These are phyloP conservation scores for Yamadazyma philogaea DNA, from an alignment of 805 yeast genomes.

Conservation along the genomic window DNA sequence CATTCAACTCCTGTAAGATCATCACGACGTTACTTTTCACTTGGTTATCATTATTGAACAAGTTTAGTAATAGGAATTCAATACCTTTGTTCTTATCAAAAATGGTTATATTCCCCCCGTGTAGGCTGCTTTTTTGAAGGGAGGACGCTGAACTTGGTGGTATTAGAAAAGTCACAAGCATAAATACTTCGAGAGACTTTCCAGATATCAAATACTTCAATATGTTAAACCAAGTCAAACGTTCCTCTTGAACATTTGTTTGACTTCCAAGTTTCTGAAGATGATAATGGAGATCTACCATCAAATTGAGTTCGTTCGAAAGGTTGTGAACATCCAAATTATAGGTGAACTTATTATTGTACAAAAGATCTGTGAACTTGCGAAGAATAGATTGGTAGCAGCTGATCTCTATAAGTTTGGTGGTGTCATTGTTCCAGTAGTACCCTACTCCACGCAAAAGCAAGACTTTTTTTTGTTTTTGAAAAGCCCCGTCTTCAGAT, in stretches of 20 bases:
- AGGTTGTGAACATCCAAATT: constrained; percentile 33
- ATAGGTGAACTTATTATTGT: constrained; percentile 29
- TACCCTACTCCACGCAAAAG: constrained; percentile 43
- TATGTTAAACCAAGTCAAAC: constrained; percentile 40
- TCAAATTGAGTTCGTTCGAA: constrained; percentile 39
- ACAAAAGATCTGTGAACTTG: constrained; percentile 33
- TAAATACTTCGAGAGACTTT: constrained; percentile 36
- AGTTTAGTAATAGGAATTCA: constrained; percentile 37
- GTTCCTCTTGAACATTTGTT: constrained; percentile 20
- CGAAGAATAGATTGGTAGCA: constrained; percentile 38
- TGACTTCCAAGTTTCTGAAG: constrained; percentile 31
- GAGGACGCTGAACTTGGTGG: constrained; percentile 41
- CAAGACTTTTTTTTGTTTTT: constrained; percentile 13
- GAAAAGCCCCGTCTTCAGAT: constrained; percentile 1
- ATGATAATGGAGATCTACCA: constrained; percentile 43
- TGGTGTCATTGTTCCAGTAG: constrained; percentile 41
- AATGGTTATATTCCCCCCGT: constrained; percentile 39
- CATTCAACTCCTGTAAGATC: constrained; percentile 43
- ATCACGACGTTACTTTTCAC: constrained; percentile 38
- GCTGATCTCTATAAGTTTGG: constrained; percentile 38
- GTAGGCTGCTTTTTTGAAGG: constrained; percentile 33
- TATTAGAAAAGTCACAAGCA: constrained; percentile 38
- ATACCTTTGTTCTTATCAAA: constrained; percentile 46
- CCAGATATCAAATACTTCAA: constrained; percentile 42
- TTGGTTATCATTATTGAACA: constrained; percentile 40